Conservation (phyloP, 345 rosid species). For the Arabis hirsuta region DNA sequence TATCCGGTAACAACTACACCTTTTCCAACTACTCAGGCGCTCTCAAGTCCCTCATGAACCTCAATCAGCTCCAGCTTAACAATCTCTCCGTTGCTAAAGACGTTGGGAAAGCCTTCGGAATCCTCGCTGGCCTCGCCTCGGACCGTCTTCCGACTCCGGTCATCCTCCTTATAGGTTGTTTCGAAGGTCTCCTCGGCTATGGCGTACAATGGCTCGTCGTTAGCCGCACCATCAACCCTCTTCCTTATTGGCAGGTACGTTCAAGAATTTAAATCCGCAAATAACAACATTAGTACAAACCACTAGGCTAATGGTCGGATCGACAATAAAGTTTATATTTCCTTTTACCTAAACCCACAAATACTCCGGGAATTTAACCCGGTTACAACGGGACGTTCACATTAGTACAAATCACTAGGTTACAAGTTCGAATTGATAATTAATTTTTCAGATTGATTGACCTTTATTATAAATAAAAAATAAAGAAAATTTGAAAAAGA, state of each 20-base stretch:
- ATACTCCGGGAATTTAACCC: too few relatives aligned
- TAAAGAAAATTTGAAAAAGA: too few relatives aligned
- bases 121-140: slow-evolving; percentile 89
- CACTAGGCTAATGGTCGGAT: too few relatives aligned
- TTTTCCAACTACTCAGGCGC: slow-evolving; percentile 93
- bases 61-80: slow-evolving; percentile 84
- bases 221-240: slow-evolving; percentile 62
- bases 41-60: slow-evolving; percentile 79
- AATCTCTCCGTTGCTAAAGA: slow-evolving; percentile 87
- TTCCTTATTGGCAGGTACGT: slow-evolving; percentile 88
- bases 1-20: slow-evolving; percentile 94
- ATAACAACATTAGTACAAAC: too few relatives aligned
- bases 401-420: background rate
- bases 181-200: slow-evolving; percentile 91
- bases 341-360: too few relatives aligned
- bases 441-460: background rate
- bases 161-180: slow-evolving; percentile 74
- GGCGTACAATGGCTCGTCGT: slow-evolving; percentile 97
- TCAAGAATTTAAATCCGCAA: background rate
- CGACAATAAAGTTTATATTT: too few relatives aligned
- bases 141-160: slow-evolving; percentile 71
- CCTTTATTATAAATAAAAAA: too few relatives aligned
- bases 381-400: too few relatives aligned
- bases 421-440: background rate
- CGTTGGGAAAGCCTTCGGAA: slow-evolving; percentile 91